Base-by-base conservation (phyloP, 805 yeast genomes). In the Maudiozyma serrabonitensis region DNA sequence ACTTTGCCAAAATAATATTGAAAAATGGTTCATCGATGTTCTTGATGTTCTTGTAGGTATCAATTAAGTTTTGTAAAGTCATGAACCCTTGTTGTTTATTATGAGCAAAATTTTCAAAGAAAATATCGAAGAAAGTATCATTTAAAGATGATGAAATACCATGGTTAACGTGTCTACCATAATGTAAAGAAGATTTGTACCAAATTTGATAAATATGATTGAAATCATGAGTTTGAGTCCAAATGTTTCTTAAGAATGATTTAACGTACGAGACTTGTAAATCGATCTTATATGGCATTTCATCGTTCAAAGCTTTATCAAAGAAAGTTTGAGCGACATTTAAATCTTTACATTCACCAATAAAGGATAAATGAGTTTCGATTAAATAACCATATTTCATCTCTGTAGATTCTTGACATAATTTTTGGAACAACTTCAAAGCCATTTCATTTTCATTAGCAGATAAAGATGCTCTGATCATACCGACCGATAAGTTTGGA, bases 11-110 rank as follows among this genome's bases (percentile, higher is more conserved):
- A 48, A 86, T 72, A 41, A 86, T 85, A 64, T 87, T 87, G 65
- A 87, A 76, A 60, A 87, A 85, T n/a, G 87, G 82, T 64, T 85
- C 91, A 64, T 86, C 91, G 49, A 83, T 74, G 21, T 76, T 71
- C 58, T 79, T 79, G 52, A 80, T 70, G 44, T 72, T 72, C 46
- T 79, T 73, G 62, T 84, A 83, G 34, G 73, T 69, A 16, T 73
- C 63, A 51, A 85, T 79, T 47, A 84, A 63, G 45, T 75, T 72
- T 59, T 78, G 77, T 56, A 87, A 75, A 56, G 76, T 73, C 46
- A 61, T 62, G 57, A 81, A 76, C 4, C 88, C 84, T 54, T 78
- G 78, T 8, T 69, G 70, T 53, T 70, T 68, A 41, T 77, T 74
- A 52, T 72, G 70, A 16, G 71, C 69, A 63, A 72, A 80, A 44